A percentile compares a stretch with the other conserved stretches of the same genome.
Evolutionary conservation across 768 basidiomycete genomes (phyloP).

Genomic region (Suillus clintonianus): DNA sequence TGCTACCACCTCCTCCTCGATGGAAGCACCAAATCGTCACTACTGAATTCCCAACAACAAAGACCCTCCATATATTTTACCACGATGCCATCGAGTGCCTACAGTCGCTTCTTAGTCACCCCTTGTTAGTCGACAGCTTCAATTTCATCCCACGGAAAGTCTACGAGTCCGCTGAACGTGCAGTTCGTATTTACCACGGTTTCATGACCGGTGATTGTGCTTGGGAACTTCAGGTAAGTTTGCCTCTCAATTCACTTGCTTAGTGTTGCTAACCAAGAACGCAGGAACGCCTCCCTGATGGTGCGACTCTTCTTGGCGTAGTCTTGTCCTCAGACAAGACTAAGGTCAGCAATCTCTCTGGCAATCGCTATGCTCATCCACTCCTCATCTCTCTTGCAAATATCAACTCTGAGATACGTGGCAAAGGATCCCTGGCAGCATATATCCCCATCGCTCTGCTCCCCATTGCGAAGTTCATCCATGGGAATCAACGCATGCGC

Average conservation of each 20-base stretch:
- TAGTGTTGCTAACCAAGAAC: background rate
- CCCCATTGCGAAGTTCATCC: conserved; percentile 23
- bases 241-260: background rate
- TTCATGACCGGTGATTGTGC: conserved; percentile 25
- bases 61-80: background rate
- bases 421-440: conserved; percentile 17
- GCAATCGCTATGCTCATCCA: conserved; percentile 8
- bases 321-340: conserved; percentile 37
- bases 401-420: conserved; percentile 6
- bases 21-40: background rate
- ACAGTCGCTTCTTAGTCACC: background rate
- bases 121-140: conserved; percentile 1
- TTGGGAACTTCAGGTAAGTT: conserved; percentile 27
- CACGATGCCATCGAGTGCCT: background rate
- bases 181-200: conserved; percentile 14
- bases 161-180: conserved; percentile 11
- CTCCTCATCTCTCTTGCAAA: conserved; percentile 15
- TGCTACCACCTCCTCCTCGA: background rate
- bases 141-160: conserved; percentile 14
- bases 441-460: conserved; percentile 19
- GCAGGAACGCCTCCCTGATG: conserved; percentile 21
- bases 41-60: background rate
- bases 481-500: too few relatives aligned
- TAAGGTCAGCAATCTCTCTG: conserved; percentile 9
- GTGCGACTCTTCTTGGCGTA: conserved; percentile 30